Percentiles rank a stretch among this genome's conserved stretches.
Conservation (phyloP, 164 flowering plant genomes). For the Buxus sempervirens region DNA sequence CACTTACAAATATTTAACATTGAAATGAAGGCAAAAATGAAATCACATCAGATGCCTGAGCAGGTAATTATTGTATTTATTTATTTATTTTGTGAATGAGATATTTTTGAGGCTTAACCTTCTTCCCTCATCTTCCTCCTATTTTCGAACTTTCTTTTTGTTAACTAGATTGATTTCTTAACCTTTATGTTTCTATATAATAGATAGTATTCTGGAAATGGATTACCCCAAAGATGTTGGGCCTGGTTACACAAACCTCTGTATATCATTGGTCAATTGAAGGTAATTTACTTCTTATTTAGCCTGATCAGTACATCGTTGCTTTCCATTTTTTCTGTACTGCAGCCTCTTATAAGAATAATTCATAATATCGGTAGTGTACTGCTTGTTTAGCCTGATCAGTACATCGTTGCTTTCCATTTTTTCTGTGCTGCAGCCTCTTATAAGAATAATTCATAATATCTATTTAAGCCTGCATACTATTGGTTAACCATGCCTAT, state of each 20-base stretch:
- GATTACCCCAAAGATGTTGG: conserved; percentile 86
- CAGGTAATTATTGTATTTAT: conserved; percentile 43
- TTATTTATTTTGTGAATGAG: not conserved
- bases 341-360: no score
- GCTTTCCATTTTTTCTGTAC: not conserved
- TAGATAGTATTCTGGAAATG: conserved; percentile 99
- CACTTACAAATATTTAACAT: conserved; percentile 96
- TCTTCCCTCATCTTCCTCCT: no score
- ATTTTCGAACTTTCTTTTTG: no score
- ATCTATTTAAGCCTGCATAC: not conserved
- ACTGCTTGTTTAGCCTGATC: not conserved
- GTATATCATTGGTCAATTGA: conserved; percentile 99
- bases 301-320: not conserved
- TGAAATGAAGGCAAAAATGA: conserved; percentile 92
- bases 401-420: not conserved
- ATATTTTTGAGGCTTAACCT: not conserved
- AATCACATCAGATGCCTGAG: conserved; percentile 98
- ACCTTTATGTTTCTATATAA: conserved; percentile 1
- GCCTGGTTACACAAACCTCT: conserved; percentile 88
- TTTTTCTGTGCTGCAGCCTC: not conserved
- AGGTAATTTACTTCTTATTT: conserved; percentile 37
- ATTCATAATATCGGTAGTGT: no score
- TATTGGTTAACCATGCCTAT: not conserved
- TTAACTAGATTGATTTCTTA: not conserved
- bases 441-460: not conserved